Evolutionary conservation across 805 yeast species (phyloP).

Genomic region (Candida morakotiae): DNA sequence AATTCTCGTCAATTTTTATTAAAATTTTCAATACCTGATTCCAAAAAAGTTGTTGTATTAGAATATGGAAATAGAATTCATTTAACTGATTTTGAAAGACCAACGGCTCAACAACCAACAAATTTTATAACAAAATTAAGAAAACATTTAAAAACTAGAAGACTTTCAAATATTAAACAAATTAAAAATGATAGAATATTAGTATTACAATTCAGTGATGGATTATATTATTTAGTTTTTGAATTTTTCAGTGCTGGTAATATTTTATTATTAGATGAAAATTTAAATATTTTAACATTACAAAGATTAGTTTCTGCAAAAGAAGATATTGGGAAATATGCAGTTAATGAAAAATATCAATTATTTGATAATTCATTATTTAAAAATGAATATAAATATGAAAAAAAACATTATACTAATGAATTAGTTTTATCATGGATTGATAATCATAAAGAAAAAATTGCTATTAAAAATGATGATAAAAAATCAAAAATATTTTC

Average conservation of each 20-base stretch:
- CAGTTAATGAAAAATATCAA: conserved; percentile 69
- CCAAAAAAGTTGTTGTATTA: conserved; percentile 67
- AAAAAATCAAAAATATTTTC: conserved; percentile 48
- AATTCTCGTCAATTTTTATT: conserved; percentile 70
- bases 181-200: conserved; percentile 79
- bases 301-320: conserved; percentile 78
- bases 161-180: conserved; percentile 70
- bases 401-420: conserved; percentile 17
- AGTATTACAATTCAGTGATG: conserved; percentile 82
- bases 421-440: conserved; percentile 40
- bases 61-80: conserved; percentile 87
- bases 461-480: conserved; percentile 17
- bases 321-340: conserved; percentile 58
- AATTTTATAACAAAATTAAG: conserved; percentile 82
- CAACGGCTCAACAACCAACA: conserved; percentile 77
- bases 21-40: conserved; percentile 80
- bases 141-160: conserved; percentile 76
- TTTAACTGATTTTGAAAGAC: conserved; percentile 74
- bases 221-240: conserved; percentile 67
- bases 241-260: conserved; percentile 97
- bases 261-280: conserved; percentile 68
- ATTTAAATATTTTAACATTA: conserved; percentile 62
- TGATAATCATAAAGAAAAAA: conserved; percentile 22
- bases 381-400: conserved; percentile 11
- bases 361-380: conserved; percentile 57